These are phyloP conservation scores for Talaromyces piceae DNA, from an alignment of 2,329 filamentous ascomycete species.

Conservation along the genomic window DNA sequence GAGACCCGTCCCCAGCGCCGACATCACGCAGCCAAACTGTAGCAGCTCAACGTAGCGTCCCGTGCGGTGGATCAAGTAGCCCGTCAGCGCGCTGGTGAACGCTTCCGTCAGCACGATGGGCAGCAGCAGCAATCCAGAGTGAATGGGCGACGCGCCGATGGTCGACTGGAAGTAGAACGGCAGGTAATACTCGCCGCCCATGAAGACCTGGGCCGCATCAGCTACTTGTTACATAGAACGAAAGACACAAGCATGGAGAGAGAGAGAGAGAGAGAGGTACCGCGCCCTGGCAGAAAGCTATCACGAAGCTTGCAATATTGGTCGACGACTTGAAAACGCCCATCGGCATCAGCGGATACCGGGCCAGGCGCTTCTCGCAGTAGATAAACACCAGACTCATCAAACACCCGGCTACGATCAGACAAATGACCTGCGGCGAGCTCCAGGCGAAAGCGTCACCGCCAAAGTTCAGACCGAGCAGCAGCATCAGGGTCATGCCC, in stretches of 20 bases:
- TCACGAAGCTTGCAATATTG: constrained; percentile 50
- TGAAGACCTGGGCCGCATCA: too few relatives aligned
- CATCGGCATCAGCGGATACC: constrained; percentile 62
- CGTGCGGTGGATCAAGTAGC: constrained; percentile 44
- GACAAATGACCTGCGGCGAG: constrained; percentile 47
- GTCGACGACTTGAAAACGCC: constrained; percentile 51
- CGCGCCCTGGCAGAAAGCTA: constrained; percentile 43
- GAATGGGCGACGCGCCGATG: constrained; percentile 52
- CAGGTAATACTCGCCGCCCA: constrained; percentile 61
- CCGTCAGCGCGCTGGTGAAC: constrained; percentile 37
- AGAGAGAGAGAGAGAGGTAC: constrained; percentile 21
- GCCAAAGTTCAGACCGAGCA: constrained; percentile 49
- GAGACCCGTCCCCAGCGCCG: constrained; percentile 42
- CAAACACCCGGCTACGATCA: constrained; percentile 45
- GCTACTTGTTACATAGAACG: too few relatives aligned
- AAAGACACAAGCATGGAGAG: too few relatives aligned
- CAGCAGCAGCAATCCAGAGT: constrained; percentile 53
- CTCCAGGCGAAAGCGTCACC: constrained; percentile 44
- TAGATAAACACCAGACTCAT: constrained; percentile 49
- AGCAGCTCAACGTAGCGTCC: constrained; percentile 43
- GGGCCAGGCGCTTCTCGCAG: constrained; percentile 57
- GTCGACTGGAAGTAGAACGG: constrained; percentile 68
- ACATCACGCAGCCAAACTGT: constrained; percentile 35
- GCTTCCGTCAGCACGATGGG: constrained; percentile 49
- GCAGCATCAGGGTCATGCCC: constrained; percentile 44